Conservation (phyloP, 169 alveolate genomes). For the Eimeria zaria region DNA sequence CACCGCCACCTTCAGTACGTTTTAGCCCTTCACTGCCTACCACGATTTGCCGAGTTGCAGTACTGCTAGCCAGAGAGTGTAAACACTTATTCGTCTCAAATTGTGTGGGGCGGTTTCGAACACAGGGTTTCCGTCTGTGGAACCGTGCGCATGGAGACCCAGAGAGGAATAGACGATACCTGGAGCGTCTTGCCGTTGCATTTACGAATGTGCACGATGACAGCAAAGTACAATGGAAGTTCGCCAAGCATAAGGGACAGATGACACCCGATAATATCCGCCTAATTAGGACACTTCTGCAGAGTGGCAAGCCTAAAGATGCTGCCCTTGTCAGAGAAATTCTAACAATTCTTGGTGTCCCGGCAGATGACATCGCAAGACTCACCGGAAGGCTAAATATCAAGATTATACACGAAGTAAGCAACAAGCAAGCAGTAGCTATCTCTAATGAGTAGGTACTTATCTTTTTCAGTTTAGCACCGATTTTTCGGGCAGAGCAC, state of each 20-base stretch:
- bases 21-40: background rate
- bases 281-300: constrained; percentile 7
- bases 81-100: background rate
- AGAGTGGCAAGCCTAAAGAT: constrained; percentile 31
- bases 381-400: constrained; percentile 69
- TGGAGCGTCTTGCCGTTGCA: constrained; percentile 58
- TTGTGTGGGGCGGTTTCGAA: background rate
- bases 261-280: constrained; percentile 48
- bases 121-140: constrained; percentile 74
- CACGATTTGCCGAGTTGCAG: background rate
- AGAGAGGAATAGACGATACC: constrained; percentile 34
- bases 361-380: constrained; percentile 32
- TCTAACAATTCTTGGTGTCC: constrained; percentile 26
- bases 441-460: background rate
- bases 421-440: background rate
- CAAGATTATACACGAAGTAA: constrained; percentile 18
- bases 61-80: background rate
- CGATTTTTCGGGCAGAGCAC: background rate
- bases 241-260: constrained; percentile 17
- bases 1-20: constrained; percentile 50
- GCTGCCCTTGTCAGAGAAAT: constrained; percentile 73
- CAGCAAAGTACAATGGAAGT: constrained; percentile 23
- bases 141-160: constrained; percentile 79
- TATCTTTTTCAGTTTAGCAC: background rate
- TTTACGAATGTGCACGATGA: constrained; percentile 34